Evolutionary conservation across 768 basidiomycete species (phyloP), one percentile per base, ranked within the genome.

Genomic region (Naganishia friedmannii): DNA sequence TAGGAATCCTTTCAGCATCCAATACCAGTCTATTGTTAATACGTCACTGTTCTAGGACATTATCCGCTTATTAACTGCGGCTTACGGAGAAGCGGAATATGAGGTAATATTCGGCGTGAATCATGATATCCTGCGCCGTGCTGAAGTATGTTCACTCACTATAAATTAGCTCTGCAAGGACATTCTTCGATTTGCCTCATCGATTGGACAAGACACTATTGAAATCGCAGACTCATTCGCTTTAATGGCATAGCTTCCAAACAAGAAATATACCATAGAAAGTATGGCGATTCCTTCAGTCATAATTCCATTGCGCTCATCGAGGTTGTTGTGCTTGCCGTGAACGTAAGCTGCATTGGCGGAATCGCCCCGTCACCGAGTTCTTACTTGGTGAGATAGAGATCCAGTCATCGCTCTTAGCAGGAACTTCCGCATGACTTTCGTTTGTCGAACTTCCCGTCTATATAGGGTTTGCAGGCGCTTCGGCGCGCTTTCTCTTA

Each of bases 71-170:
- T 83, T 99, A 63, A 86, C 86, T 57, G 86, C 85, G 69, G 93
- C 93, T 9, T 84, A 92, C 23, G 86, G 86, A 8, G 87, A 85
- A 4, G 87, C 89, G 71, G 92, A 96, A 65, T 96, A 90, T 88
- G 88, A 76, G 34, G 80, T 78, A 54, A 70, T 74, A 42, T 0
- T 1, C 17, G 13, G 48, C 23, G 34, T 57, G 15, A 29, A 19
- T 19, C 7, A 21, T 28, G 29, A 21, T 26, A 12, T 55, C 13
- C 8, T 12, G 7, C 13, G 15, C 31, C 34, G 19, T 1, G 29
- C 34, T 32, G 34, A 37, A 23, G 15, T 21, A 28, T 10, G 29
- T 51, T 2, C 34, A 42, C 37, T 19, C 32, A 12, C 15, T n/a
- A 26, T 15, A 13, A 29, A 4, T 15, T 74, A 91, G 76, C 84